Evolutionary conservation across 164 flowering plant genomes (phyloP).

Genomic region (Chimonanthus praecox): DNA sequence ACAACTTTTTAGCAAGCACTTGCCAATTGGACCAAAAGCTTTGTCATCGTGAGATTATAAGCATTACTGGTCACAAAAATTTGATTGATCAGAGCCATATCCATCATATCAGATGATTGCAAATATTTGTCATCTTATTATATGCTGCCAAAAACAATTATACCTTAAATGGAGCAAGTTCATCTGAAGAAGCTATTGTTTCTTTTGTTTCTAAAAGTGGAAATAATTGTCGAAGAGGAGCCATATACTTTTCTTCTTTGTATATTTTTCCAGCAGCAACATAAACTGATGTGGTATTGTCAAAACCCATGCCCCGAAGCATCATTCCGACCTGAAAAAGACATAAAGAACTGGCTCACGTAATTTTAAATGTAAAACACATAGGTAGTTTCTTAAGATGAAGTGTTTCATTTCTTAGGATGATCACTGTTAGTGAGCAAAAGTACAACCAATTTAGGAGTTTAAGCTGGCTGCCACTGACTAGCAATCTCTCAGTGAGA

Average conservation of each 20-base stretch:
- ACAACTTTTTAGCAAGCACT: no score
- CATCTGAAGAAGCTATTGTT: conserved; percentile 66
- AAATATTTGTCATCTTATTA: background rate
- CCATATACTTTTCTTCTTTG: conserved; percentile 73
- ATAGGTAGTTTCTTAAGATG: no score
- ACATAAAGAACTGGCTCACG: background rate
- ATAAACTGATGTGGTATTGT: conserved; percentile 74
- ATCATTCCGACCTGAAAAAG: conserved; percentile 88
- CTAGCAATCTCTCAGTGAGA: background rate
- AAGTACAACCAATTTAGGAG: no score
- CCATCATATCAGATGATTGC: background rate
- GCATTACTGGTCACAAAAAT: no score
- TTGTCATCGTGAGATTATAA: no score
- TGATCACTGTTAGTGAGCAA: no score
- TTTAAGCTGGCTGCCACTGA: no score
- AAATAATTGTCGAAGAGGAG: conserved; percentile 83
- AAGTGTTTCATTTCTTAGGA: no score
- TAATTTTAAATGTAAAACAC: no score
- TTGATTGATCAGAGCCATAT: background rate
- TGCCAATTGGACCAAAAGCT: no score
- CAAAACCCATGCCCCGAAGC: conserved; percentile 98
- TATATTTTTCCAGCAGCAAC: conserved; percentile 93
- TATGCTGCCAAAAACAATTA: background rate
- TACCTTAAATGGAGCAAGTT: conserved; percentile 89
- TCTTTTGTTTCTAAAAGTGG: conserved; percentile 85